phyloP scores from a whole-genome alignment of 2,329 filamentous ascomycete genomes.

The Alternaria ethzedia region DNA sequence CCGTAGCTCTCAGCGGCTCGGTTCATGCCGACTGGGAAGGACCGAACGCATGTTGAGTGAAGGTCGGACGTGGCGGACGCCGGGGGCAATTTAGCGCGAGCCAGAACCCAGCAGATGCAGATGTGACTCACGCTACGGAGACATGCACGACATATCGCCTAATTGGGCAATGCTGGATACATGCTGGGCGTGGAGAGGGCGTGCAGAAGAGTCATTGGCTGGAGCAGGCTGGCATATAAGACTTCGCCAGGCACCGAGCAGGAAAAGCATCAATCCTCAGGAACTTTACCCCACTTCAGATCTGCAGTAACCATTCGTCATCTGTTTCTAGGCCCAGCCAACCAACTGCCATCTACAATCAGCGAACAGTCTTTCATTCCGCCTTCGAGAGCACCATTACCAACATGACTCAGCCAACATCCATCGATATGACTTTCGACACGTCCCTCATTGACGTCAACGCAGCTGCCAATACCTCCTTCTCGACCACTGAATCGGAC shows the following conservation, averaged over 20 bases:
- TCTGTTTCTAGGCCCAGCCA: background rate
- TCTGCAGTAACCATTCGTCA: background rate
- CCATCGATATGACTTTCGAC: slow-evolving; percentile 48
- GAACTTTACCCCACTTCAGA: slow-evolving; percentile 3
- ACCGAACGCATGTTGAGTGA: background rate
- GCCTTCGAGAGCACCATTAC: background rate
- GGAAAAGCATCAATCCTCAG: slow-evolving; percentile 10
- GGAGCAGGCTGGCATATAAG: slow-evolving; percentile 23
- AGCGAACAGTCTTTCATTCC: background rate
- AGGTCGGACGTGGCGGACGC: slow-evolving; percentile 8
- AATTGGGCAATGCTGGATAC: slow-evolving; percentile 21
- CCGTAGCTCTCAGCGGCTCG: background rate
- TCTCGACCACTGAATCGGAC: slow-evolving; percentile 47
- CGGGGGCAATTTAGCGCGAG: slow-evolving; percentile 12
- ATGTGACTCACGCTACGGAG: slow-evolving; percentile 39
- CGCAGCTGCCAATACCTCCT: slow-evolving; percentile 30
- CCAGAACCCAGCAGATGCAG: slow-evolving; percentile 16
- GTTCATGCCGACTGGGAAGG: background rate
- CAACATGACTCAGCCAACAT: slow-evolving; percentile 46
- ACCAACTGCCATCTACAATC: background rate
- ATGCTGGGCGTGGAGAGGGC: slow-evolving; percentile 25
- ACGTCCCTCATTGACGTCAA: slow-evolving; percentile 47
- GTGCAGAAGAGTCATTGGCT: slow-evolving; percentile 17
- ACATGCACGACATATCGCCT: slow-evolving; percentile 38
- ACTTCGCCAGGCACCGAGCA: slow-evolving; percentile 18